Percentiles rank a stretch among this genome's conserved stretches.
phyloP scores from a whole-genome alignment of 805 yeast genomes.

The Metschnikowia aberdeeniae region DNA sequence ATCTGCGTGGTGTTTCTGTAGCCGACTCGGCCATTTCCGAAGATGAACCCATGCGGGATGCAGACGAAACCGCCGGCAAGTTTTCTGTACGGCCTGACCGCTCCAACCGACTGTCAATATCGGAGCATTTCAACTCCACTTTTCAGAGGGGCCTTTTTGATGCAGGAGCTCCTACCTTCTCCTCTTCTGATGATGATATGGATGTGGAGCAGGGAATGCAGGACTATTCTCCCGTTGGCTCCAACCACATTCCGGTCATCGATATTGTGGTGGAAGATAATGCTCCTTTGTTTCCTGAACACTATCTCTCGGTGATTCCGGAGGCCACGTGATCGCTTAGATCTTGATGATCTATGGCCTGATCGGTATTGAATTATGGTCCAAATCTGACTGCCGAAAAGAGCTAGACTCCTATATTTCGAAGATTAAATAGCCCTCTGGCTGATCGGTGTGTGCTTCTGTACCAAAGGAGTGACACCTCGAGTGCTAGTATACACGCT shows the following conservation, averaged over 20 bases:
- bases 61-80: background rate
- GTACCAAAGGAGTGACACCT: no score
- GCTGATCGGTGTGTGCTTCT: no score
- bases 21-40: constrained; percentile 8
- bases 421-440: no score
- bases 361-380: no score
- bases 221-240: constrained; percentile 2
- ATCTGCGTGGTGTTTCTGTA: background rate
- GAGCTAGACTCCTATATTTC: no score
- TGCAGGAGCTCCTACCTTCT: background rate
- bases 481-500: no score
- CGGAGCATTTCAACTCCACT: background rate
- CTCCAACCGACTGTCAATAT: background rate
- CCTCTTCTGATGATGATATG: constrained; percentile 9
- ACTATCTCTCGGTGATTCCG: background rate
- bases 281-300: constrained; percentile 19
- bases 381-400: no score
- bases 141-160: constrained; percentile 1
- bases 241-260: constrained; percentile 37
- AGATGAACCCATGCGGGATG: constrained; percentile 7
- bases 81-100: background rate
- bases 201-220: constrained; percentile 2
- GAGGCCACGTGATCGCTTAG: no score
- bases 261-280: constrained; percentile 37
- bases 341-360: no score